Conservation (phyloP, 2,329 filamentous ascomycete genomes). For the Aspergillus phoenicis region DNA sequence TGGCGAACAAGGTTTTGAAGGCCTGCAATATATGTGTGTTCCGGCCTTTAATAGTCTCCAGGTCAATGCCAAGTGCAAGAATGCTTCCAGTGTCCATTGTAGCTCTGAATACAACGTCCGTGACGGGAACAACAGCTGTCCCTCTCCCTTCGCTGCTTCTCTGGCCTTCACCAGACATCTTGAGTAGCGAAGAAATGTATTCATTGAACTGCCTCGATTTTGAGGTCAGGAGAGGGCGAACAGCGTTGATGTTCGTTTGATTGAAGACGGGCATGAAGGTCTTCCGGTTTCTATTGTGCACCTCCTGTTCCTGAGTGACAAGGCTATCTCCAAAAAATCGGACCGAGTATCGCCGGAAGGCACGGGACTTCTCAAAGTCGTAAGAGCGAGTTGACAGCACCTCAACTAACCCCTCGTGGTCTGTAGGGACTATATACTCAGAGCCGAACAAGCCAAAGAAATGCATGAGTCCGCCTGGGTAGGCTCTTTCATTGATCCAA, state of each 20-base stretch:
- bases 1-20: background rate
- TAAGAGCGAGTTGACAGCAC: background rate
- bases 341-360: background rate
- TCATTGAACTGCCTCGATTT: background rate
- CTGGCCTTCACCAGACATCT: no score
- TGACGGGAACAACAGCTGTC: background rate
- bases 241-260: background rate
- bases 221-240: background rate
- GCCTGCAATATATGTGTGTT: constrained; percentile 1
- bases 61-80: background rate
- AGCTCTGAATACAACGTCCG: background rate
- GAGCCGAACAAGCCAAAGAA: constrained; percentile 7
- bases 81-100: background rate
- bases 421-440: constrained; percentile 1
- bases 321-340: constrained; percentile 5
- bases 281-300: constrained; percentile 2
- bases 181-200: background rate
- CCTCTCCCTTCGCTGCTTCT: no score
- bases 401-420: background rate
- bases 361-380: constrained; percentile 1
- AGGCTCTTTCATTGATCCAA: constrained; percentile 2
- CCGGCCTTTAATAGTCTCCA: background rate
- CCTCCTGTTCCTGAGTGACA: constrained; percentile 3
- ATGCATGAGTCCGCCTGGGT: constrained; percentile 8
- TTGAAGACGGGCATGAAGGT: background rate